Base-by-base conservation (phyloP, 1,139 yeast genomes). In the Nadsonia starkeyi-henricii region DNA sequence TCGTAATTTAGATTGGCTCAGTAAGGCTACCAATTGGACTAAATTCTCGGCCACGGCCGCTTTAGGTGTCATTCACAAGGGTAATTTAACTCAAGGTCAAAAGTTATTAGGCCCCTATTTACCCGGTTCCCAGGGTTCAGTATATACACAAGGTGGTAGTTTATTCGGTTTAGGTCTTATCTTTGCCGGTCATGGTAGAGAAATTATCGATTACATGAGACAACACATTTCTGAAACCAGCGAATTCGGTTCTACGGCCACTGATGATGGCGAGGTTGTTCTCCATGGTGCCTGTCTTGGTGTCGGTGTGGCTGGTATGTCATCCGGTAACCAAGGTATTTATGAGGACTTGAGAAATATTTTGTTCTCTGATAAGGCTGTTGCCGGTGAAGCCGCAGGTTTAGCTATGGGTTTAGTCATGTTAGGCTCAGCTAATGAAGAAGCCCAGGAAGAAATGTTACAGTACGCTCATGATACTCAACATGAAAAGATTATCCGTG, bases 21-120 rank as follows among this genome's bases (percentile, higher is more conserved):
- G 95, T 41, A 86, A 88, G 68, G 97, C 98, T 13, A 82, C 93
- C 47, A 89, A 89, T 66, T 91, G 99, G 99, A 89, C 96, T 8
- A 91, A 91, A 63, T 91, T 91, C 63, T 80, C 95, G 0, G 97
- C 98, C 5, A 91, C 98, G 30, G 98, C 98, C 19, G 96, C 97
- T 15, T 72, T 93, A 52, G 99, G 99, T 63, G 98, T 91, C 36
- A 89, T 91, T 58, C 98, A 91, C 62, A 85, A 84, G 61, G 98
- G 98, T 48, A 89, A 91, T 63, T 74, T 91, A 54, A 77, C 95
- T 1, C 95, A 86, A 63, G 98, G 98, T 51, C 80, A 81, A 63
- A 78, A 82, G 55, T 80, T 91, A 47, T 75, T 91, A 63, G 82
- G 83, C 56, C 97, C 98, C 36, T 93, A 91, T 62, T 74, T 91